phyloP scores from a whole-genome alignment of 768 basidiomycete genomes.

The Kwoniella newhampshirensis region DNA sequence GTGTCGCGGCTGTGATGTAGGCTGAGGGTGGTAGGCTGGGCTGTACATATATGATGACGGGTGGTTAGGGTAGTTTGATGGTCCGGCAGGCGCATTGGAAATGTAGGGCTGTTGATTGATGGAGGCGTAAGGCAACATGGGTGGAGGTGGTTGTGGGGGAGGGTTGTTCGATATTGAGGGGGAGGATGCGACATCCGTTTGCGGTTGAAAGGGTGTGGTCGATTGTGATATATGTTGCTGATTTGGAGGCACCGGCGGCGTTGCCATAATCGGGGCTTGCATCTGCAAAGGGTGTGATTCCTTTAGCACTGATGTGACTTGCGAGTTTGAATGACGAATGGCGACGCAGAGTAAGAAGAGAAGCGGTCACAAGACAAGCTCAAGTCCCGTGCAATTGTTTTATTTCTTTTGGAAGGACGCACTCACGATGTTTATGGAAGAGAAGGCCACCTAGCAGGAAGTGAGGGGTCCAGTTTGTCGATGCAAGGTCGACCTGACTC shows the following conservation, averaged over 20 bases:
- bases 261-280: constrained; percentile 16
- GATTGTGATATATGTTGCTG: constrained; percentile 8
- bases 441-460: background rate
- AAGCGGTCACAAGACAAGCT: too few species aligned
- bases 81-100: constrained; percentile 6
- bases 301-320: too few species aligned
- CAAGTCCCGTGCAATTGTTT: too few species aligned
- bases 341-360: too few species aligned
- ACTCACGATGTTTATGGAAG: background rate
- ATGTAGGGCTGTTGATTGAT: constrained; percentile 12
- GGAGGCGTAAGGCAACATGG: constrained; percentile 20
- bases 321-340: too few species aligned
- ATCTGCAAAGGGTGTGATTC: too few species aligned
- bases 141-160: constrained; percentile 20
- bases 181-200: constrained; percentile 12
- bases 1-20: constrained; percentile 8
- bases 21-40: constrained; percentile 8
- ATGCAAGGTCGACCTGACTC: too few species aligned
- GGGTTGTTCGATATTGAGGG: constrained; percentile 21
- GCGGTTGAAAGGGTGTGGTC: constrained; percentile 10
- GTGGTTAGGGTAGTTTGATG: constrained; percentile 4
- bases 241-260: constrained; percentile 9
- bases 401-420: too few species aligned
- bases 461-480: background rate
- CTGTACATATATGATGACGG: constrained; percentile 14